A percentile compares a stretch with the other conserved stretches of the same genome.
Evolutionary conservation across 2,329 filamentous ascomycete species (phyloP).

Genomic region (Myriosclerotinia curreyana): DNA sequence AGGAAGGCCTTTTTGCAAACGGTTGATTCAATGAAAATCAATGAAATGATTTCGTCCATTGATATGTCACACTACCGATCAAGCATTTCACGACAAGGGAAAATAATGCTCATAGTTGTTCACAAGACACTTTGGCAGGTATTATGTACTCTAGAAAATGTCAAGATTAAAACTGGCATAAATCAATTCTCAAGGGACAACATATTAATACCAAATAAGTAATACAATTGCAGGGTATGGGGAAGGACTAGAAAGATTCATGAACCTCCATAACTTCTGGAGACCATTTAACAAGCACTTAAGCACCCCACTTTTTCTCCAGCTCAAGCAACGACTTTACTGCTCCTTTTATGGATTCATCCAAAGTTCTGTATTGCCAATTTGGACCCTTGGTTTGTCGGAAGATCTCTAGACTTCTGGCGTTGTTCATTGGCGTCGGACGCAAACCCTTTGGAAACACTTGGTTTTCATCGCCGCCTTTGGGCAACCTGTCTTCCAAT

Average conservation of each 20-base stretch:
- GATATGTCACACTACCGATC: background rate
- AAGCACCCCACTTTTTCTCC: constrained; percentile 28
- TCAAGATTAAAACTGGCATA: background rate
- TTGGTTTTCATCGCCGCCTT: constrained; percentile 41
- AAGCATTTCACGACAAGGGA: background rate
- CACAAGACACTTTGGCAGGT: rapidly evolving
- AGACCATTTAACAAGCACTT: background rate
- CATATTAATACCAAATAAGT: background rate
- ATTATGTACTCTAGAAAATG: background rate
- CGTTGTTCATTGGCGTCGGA: constrained; percentile 32
- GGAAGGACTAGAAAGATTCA: background rate
- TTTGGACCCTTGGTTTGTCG: constrained; percentile 7
- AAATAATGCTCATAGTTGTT: background rate
- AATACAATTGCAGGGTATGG: background rate
- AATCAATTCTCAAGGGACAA: background rate
- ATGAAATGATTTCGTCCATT: background rate
- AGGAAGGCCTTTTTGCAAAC: background rate
- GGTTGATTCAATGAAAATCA: background rate
- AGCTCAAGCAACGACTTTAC: constrained; percentile 34
- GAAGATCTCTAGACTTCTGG: constrained; percentile 26
- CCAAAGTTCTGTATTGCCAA: constrained; percentile 34
- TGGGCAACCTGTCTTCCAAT: constrained; percentile 45
- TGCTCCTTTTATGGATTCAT: constrained; percentile 35
- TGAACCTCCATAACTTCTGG: background rate
- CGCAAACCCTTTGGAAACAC: constrained; percentile 30